Evolutionary conservation across 2,329 filamentous ascomycete species (phyloP).

Genomic region (Ceratocystis diversiconidia): DNA sequence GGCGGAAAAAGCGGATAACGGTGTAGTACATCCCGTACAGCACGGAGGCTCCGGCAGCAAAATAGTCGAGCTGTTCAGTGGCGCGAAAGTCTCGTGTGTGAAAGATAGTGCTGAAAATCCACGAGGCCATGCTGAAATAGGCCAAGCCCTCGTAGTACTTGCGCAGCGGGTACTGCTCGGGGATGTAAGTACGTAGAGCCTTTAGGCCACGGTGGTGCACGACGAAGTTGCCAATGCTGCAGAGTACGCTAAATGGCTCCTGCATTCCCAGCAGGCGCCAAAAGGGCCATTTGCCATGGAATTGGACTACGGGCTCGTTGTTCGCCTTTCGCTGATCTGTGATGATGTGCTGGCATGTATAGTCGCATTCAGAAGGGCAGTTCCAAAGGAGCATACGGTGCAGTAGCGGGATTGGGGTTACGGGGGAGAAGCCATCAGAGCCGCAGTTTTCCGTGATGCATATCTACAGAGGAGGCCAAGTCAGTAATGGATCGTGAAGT

Average conservation of each 20-base stretch:
- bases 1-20: constrained; percentile 64
- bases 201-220: constrained; percentile 68
- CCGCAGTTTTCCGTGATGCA: constrained; percentile 72
- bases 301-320: constrained; percentile 64
- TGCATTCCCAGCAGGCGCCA: constrained; percentile 80
- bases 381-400: constrained; percentile 83
- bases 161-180: constrained; percentile 57
- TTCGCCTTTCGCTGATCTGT: constrained; percentile 55
- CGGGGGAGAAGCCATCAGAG: constrained; percentile 30
- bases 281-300: constrained; percentile 99
- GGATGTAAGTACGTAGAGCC: constrained; percentile 56
- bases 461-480: constrained; percentile 37
- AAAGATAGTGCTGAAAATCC: constrained; percentile 82
- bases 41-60: constrained; percentile 77
- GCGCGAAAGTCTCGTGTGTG: constrained; percentile 73
- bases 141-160: constrained; percentile 71
- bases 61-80: constrained; percentile 94
- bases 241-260: constrained; percentile 85
- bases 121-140: constrained; percentile 67
- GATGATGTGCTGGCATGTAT: constrained; percentile 89
- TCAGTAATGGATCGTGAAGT: neutral
- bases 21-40: constrained; percentile 85
- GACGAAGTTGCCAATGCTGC: constrained; percentile 79
- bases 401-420: constrained; percentile 56
- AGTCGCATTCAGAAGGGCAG: constrained; percentile 90